Percentiles rank a stretch among this genome's conserved stretches.
Evolutionary conservation across 148 eudicot species (phyloP).

Genomic region (Fagopyrum esculentum): DNA sequence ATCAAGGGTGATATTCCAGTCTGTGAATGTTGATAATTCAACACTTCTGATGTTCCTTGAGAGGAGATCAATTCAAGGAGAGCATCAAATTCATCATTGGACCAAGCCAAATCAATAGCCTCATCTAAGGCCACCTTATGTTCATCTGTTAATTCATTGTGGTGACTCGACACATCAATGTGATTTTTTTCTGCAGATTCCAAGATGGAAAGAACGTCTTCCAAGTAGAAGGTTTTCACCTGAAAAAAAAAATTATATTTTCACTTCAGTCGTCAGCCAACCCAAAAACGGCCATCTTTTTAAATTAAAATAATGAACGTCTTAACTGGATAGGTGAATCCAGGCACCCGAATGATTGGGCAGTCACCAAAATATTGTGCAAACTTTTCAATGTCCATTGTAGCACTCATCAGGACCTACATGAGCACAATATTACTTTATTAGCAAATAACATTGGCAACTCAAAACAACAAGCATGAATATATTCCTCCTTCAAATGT

Average conservation of each 20-base stretch:
- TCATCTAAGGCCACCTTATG: constrained; percentile 64
- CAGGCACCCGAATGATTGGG: constrained; percentile 83
- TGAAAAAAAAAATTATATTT: constrained; percentile 24
- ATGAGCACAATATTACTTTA: not conserved
- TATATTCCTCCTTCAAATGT: not conserved
- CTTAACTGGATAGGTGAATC: constrained; percentile 92
- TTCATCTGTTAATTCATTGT: constrained; percentile 39
- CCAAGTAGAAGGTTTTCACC: constrained; percentile 78
- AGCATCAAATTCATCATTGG: constrained; percentile 67
- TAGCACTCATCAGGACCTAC: constrained; percentile 98
- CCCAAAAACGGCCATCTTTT: not conserved
- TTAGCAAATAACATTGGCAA: not conserved
- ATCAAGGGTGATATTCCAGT: constrained; percentile 84
- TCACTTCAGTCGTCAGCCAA: not conserved
- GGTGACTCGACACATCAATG: constrained; percentile 30
- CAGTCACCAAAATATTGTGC: constrained; percentile 93
- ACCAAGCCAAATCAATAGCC: constrained; percentile 63
- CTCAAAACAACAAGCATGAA: not conserved
- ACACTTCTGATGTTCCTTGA: constrained; percentile 31
- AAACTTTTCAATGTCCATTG: constrained; percentile 90
- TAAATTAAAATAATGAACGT: not conserved
- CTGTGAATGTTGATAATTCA: constrained; percentile 68
- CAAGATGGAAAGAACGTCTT: constrained; percentile 62
- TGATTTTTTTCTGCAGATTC: constrained; percentile 36
- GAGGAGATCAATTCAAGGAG: constrained; percentile 64